phyloP scores from a whole-genome alignment of 208 protist genomes.

The Crithidia mellificae region DNA sequence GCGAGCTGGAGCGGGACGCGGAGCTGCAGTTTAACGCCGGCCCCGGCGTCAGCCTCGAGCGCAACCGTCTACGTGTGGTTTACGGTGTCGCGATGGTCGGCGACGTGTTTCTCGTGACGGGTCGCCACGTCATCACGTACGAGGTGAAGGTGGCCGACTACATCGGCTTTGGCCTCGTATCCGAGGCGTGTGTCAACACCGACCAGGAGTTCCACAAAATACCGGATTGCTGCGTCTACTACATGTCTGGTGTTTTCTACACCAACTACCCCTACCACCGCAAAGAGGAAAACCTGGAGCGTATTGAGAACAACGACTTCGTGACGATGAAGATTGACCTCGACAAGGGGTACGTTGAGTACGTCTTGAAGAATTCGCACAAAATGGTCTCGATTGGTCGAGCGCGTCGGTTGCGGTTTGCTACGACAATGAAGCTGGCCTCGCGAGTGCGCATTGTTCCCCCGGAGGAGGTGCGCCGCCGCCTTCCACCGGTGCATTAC shows the following conservation, averaged over 20 bases:
- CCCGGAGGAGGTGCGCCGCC: conserved; percentile 46
- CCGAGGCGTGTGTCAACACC: conserved; percentile 68
- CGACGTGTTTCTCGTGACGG: conserved; percentile 74
- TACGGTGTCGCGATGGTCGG: conserved; percentile 84
- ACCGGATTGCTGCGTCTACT: conserved; percentile 87
- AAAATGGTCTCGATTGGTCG: conserved; percentile 80
- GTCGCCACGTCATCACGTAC: conserved; percentile 81
- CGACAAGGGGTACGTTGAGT: conserved; percentile 81
- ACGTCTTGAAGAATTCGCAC: conserved; percentile 65
- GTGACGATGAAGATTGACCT: conserved; percentile 83
- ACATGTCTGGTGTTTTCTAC: conserved; percentile 93
- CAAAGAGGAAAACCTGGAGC: conserved; percentile 86
- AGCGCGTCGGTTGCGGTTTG: conserved; percentile 75
- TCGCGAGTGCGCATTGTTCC: conserved; percentile 79
- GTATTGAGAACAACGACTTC: conserved; percentile 71
- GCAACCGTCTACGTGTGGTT: conserved; percentile 75
- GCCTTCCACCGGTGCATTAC: conserved; percentile 25
- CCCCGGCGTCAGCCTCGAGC: conserved; percentile 76
- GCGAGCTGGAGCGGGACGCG: conserved; percentile 33
- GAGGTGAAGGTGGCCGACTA: conserved; percentile 79
- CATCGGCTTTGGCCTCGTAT: conserved; percentile 88
- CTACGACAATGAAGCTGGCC: conserved; percentile 79
- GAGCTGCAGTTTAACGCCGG: conserved; percentile 55
- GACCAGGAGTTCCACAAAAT: conserved; percentile 92
- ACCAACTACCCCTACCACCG: conserved; percentile 87